Base-by-base conservation (phyloP, 164 flowering plant species). In the Litsea cubeba region DNA sequence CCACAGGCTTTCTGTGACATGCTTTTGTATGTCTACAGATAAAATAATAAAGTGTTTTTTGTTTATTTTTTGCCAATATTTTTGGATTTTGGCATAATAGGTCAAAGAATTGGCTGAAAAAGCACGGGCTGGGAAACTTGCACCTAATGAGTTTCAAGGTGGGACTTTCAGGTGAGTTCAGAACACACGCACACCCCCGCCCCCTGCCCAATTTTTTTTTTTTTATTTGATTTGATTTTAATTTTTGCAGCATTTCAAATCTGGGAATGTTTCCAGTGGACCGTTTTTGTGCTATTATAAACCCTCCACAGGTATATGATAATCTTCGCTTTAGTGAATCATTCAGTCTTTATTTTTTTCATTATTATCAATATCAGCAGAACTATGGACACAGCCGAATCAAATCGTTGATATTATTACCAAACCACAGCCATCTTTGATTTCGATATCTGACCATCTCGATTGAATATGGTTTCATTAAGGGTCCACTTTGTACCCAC, bases 241-340 rank as follows among this genome's bases (percentile, higher is more conserved):
- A 25, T 35, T 73, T 72, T 1, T 89, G 88, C 97, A 96, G 99
- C 85, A 96, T 96, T 76, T 96, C 99, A 76, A 96, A 96, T 83
- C 85, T 96, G 81, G 99, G 99, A 73, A 96, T 96, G 99, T 96
- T 87, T 83, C 99, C 99, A 22, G 98, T 96, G 80, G 99, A 96
- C 81, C 79, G 82, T 0, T 94, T 94, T 81, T 90, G 97, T 80
- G 99, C 99, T 78, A 94, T 96, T 66, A 92, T 96, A 77, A 94
- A 96, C 80, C 99, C 99, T 6, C 99, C 99, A 57, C 98, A 94
- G 97, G 97, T 90, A 72, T 65, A 50, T 72, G 17, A 28, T 68
- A 35, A 14, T 68, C 54, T 68, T n/a, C 14, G 28, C 46, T 12
- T 35, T 25, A n/a, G 25, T 68, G 26, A 23, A 67, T 22, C 18